Base-by-base conservation (phyloP, 176 grass and related monocot species). In the Oryza coarctata region DNA sequence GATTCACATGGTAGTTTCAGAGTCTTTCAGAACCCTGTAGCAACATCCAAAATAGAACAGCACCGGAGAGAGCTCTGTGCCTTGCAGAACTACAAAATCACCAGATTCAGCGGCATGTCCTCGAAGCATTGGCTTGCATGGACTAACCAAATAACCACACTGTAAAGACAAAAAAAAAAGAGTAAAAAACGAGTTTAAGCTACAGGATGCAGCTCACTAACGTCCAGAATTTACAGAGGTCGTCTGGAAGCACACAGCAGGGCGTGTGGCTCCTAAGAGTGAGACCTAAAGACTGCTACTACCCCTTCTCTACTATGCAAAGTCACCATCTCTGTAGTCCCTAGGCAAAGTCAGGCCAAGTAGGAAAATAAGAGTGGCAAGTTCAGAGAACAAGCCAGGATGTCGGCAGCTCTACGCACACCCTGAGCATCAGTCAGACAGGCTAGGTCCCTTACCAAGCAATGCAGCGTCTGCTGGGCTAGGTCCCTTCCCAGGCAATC, bases 221-320 rank as follows among this genome's bases (percentile, higher is more conserved):
- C 28, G 31, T 45, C 63, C 72, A 40, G 40, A 80, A 77, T 71
- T 70, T 81, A 80, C 81, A 76, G 12, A 13, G 26, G 55, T 32
- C 15, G 41, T 76, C 70, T 31, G 50, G 63, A 33, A 3, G 69
- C 47, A 13, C 9, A 12, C 23, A 8, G 3, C 9, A 38, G 71
- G 47, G 36, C 80, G 70, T 26, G 50, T 13, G 9, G 52, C 23
- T 27, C 4, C 44, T 64, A 35, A 35, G 38, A 39, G 38, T 63
- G 67, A 29, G 55, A 23, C 77, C 77, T 82, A 41, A 55, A 63
- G 26, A 63, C 47, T 27, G 62, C 69, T 44, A 65, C 61, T 26
- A 39, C 3, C 29, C 50, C 31, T 58, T 23, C 8, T 58, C 8
- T 55, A 49, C 31, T 27, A 58, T 43, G 43, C 10, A 1, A 81